phyloP scores from a whole-genome alignment of 2,329 filamentous ascomycete genomes.

The Penicillium sp. region DNA sequence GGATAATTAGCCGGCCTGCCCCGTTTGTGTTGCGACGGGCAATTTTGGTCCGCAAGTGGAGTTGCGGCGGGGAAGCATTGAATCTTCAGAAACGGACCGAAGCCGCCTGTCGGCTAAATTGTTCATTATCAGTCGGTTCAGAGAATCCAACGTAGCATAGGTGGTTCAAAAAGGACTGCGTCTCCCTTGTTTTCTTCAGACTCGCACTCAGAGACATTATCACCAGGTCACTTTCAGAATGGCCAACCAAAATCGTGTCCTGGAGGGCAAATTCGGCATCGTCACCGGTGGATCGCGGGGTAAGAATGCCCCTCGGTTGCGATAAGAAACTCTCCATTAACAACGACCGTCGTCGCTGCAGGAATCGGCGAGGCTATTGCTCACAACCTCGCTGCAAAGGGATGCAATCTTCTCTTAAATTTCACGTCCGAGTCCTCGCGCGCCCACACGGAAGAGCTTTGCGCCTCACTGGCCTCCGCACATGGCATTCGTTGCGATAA shows the following conservation, averaged over 20 bases:
- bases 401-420: slow-evolving; percentile 68
- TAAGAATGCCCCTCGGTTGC: slow-evolving; percentile 38
- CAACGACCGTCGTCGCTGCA: slow-evolving; percentile 35
- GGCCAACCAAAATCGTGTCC: slow-evolving; percentile 31
- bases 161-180: background rate
- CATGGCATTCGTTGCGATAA: slow-evolving; percentile 63
- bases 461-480: slow-evolving; percentile 55
- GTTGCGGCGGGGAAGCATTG: slow-evolving; percentile 5
- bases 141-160: slow-evolving; percentile 10
- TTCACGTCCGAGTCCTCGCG: slow-evolving; percentile 68
- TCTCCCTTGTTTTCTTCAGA: slow-evolving; percentile 11
- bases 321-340: background rate
- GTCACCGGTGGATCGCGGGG: slow-evolving; percentile 79
- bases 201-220: background rate
- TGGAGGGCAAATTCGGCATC: slow-evolving; percentile 77
- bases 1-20: slow-evolving; percentile 16
- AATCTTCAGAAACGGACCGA: slow-evolving; percentile 4
- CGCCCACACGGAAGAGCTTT: slow-evolving; percentile 55
- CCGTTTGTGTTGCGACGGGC: slow-evolving; percentile 21
- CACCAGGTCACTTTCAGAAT: slow-evolving; percentile 8
- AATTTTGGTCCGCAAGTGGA: slow-evolving; percentile 28
- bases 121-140: background rate
- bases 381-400: slow-evolving; percentile 71
- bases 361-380: slow-evolving; percentile 74
- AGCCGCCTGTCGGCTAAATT: slow-evolving; percentile 18